phyloP scores from a whole-genome alignment of 2,329 filamentous ascomycete genomes.

The Paecilomyces sp. region DNA sequence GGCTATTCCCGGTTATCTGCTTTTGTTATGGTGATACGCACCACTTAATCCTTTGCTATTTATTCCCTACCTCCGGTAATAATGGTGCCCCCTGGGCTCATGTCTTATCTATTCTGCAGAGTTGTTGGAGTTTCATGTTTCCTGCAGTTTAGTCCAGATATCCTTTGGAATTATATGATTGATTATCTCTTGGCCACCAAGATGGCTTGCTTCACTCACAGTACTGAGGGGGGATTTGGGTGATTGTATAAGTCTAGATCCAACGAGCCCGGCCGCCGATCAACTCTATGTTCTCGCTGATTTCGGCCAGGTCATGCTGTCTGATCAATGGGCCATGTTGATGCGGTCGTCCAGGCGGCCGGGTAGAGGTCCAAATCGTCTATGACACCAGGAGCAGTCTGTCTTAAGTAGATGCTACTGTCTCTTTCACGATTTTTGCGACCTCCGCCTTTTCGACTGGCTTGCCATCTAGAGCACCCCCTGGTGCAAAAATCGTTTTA shows the following conservation, averaged over 20 bases:
- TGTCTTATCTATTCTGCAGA: background rate
- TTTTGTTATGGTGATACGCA: background rate
- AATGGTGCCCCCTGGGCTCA: background rate
- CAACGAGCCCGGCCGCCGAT: background rate
- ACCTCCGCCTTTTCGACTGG: constrained; percentile 36
- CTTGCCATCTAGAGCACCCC: constrained; percentile 37
- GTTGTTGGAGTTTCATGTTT: background rate
- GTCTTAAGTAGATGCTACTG: constrained; percentile 15
- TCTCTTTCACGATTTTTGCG: constrained; percentile 32
- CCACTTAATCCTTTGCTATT: background rate
- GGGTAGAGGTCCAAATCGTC: background rate
- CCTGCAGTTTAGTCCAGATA: background rate
- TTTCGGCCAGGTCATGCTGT: background rate
- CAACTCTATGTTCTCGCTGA: background rate
- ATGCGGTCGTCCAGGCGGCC: background rate
- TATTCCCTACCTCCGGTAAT: background rate
- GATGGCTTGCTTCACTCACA: background rate
- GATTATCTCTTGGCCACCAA: background rate
- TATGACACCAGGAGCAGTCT: constrained; percentile 1
- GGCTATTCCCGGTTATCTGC: background rate
- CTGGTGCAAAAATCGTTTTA: constrained; percentile 34
- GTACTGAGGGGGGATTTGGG: background rate
- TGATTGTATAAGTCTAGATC: background rate
- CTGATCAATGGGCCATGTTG: background rate
- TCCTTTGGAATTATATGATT: background rate